Conservation (phyloP, 768 basidiomycete species). For the Termitomyces eurrhizus region DNA sequence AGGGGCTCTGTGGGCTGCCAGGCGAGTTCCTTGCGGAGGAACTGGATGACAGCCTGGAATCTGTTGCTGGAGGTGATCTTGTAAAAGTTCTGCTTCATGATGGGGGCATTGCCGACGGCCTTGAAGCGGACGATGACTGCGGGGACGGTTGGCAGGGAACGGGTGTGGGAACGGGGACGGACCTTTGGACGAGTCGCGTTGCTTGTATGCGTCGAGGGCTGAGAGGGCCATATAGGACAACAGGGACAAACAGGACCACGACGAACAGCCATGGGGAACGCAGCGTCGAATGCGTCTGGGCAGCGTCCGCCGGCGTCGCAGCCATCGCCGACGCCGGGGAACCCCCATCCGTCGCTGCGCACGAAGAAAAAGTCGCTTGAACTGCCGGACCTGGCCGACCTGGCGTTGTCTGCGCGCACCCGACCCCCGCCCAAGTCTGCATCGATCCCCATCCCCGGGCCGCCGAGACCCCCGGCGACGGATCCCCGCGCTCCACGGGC, state of each 20-base stretch:
- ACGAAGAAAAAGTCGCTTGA: slow-evolving; percentile 72
- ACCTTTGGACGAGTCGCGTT: slow-evolving; percentile 83
- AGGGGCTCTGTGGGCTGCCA: slow-evolving; percentile 86
- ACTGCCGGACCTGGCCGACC: slow-evolving; percentile 61
- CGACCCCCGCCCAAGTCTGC: slow-evolving; percentile 2
- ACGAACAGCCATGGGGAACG: slow-evolving; percentile 8
- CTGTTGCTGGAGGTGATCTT: slow-evolving; percentile 93
- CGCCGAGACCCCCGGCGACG: slow-evolving; percentile 19
- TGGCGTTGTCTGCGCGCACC: slow-evolving; percentile 20
- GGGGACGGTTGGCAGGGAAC: background rate
- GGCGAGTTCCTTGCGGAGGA: slow-evolving; percentile 82
- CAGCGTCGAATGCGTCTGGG: slow-evolving; percentile 3
- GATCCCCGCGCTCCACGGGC: slow-evolving; percentile 21
- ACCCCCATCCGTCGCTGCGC: slow-evolving; percentile 57
- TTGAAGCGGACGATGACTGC: slow-evolving; percentile 96
- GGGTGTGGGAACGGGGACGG: background rate
- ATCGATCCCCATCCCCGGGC: slow-evolving; percentile 2
- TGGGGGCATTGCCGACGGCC: slow-evolving; percentile 94
- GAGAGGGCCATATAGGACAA: background rate
- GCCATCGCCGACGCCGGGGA: slow-evolving; percentile 28
- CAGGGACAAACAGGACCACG: background rate
- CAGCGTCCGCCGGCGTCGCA: background rate
- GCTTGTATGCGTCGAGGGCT: slow-evolving; percentile 83
- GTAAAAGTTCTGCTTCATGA: slow-evolving; percentile 99
- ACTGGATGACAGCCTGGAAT: slow-evolving; percentile 94